phyloP scores from a whole-genome alignment of 805 yeast genomes.

The Kodamaea fukazawae region DNA sequence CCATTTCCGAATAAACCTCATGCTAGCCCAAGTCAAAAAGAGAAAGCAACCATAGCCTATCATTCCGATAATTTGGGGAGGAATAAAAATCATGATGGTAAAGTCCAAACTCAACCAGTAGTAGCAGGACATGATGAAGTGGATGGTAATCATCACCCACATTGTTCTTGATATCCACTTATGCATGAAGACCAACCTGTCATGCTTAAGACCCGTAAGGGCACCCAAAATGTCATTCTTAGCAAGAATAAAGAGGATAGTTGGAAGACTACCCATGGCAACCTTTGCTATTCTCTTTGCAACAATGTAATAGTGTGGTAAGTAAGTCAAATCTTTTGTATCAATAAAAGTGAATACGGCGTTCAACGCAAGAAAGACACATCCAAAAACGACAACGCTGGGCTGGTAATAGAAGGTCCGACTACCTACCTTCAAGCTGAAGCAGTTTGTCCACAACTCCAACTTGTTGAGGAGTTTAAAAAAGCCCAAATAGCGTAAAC shows the following conservation, averaged over 20 bases:
- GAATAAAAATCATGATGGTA: constrained; percentile 40
- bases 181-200: constrained; percentile 39
- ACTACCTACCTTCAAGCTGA: constrained; percentile 20
- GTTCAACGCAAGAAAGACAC: constrained; percentile 27
- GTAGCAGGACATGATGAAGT: constrained; percentile 27
- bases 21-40: constrained; percentile 34
- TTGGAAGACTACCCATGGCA: constrained; percentile 39
- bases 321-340: constrained; percentile 39
- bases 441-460: constrained; percentile 27
- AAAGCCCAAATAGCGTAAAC: constrained; percentile 17
- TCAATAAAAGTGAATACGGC: constrained; percentile 26
- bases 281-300: constrained; percentile 43
- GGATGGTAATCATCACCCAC: constrained; percentile 35
- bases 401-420: constrained; percentile 39
- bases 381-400: constrained; percentile 29
- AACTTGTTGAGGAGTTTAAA: constrained; percentile 28
- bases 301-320: constrained; percentile 37
- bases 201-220: constrained; percentile 42
- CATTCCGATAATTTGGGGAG: constrained; percentile 51
- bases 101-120: constrained; percentile 44
- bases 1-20: constrained; percentile 32
- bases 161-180: constrained; percentile 44
- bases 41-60: constrained; percentile 41
- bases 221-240: constrained; percentile 40
- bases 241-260: constrained; percentile 33